Evolutionary conservation across 495 filamentous ascomycete species (phyloP).

Genomic region (Neurospora sp.): DNA sequence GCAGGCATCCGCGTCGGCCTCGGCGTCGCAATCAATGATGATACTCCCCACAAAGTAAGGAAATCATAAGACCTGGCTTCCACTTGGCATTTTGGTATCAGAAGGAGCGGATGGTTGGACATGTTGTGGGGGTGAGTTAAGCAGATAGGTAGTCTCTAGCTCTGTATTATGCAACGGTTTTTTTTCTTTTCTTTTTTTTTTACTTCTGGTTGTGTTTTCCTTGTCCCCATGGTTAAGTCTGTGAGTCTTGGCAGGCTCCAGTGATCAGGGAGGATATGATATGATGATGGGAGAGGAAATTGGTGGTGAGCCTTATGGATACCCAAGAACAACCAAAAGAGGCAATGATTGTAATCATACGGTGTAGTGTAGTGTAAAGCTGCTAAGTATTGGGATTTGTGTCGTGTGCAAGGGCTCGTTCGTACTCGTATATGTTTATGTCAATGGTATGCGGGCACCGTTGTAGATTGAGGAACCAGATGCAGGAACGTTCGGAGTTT

Average conservation of each 20-base stretch:
- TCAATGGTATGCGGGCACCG: not conserved
- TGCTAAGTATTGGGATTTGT: not conserved
- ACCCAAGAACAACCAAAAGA: not conserved
- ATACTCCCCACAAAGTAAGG: not conserved
- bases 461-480: not conserved
- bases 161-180: not conserved
- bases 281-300: not conserved
- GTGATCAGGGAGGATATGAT: not conserved
- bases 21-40: not conserved
- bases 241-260: not conserved
- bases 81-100: not conserved
- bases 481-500: not conserved
- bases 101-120: not conserved
- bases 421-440: not conserved
- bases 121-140: not conserved
- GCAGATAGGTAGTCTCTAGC: not conserved
- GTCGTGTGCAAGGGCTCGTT: not conserved
- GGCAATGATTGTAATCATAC: not conserved
- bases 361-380: not conserved
- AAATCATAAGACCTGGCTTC: not conserved
- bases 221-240: not conserved
- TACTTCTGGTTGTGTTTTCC: not conserved
- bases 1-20: too few species aligned
- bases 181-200: not conserved
- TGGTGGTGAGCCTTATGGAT: not conserved